phyloP scores from a whole-genome alignment of 1,139 yeast species.

The Petasospora fabianii region DNA sequence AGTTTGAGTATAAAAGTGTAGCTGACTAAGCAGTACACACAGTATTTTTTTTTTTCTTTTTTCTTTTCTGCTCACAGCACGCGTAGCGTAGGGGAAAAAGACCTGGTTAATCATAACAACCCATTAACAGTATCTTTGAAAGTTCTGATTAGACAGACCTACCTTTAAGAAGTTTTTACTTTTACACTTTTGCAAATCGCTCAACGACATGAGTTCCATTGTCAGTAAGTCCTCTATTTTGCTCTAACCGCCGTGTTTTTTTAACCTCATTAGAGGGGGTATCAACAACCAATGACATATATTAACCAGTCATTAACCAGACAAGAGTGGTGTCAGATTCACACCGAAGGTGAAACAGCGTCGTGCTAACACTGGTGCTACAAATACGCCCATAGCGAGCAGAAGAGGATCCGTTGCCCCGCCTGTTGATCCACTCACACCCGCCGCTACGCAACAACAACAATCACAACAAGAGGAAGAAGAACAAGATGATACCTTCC shows the following conservation, averaged over 20 bases:
- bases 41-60: neutral
- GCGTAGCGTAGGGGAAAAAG: too few species aligned
- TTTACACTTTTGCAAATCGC: too few species aligned
- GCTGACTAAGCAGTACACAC: neutral
- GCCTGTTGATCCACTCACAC: neutral
- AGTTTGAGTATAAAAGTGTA: neutral
- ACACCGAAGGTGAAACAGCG: constrained; percentile 37
- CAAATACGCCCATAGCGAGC: constrained; percentile 15
- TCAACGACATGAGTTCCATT: constrained; percentile 42
- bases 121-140: too few species aligned
- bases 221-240: constrained; percentile 40
- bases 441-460: neutral
- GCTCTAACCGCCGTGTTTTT: too few species aligned
- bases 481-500: constrained; percentile 4
- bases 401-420: constrained; percentile 22
- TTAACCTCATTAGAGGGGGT: too few species aligned
- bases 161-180: too few species aligned
- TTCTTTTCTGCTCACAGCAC: neutral
- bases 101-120: too few species aligned
- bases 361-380: constrained; percentile 29
- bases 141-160: too few species aligned
- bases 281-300: too few species aligned
- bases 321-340: constrained; percentile 39
- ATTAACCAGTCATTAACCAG: too few species aligned
- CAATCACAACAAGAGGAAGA: constrained; percentile 3